Base-by-base conservation (phyloP, 139 green algal genomes). In the Chlamydomonas sp. region DNA sequence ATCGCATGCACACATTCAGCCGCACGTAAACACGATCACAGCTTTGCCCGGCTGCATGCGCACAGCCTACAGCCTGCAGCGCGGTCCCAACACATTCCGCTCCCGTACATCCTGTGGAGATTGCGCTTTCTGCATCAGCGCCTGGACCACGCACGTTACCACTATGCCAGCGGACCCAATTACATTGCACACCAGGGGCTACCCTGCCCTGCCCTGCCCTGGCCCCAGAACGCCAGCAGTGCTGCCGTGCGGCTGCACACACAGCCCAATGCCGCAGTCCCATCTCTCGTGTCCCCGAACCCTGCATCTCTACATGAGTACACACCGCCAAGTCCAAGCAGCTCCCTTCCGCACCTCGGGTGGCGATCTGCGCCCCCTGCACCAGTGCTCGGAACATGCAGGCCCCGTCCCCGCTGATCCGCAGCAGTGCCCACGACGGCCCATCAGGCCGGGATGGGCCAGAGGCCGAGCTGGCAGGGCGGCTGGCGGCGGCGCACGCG, bases 351-450 rank as follows among this genome's bases (percentile, higher is more conserved):
- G 1, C 63, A 75, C 79, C 89, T 62, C 84, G 79, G 12, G 83
- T 84, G 5, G 78, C 73, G 5, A 82, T 20, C 62, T 93, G 90
- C 16, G 83, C 72, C 0, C 90, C 90, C 69, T 93, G 90, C 8
- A 88, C 90, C 12, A 86, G 63, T 0, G 90, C 90, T 61, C 90
- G 83, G 62, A 90, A 92, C 86, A 92, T 90, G 81, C 89, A 92
- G 5, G 80, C 82, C 16, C 89, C 90, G 69, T 93, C 90, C 3
- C 90, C 90, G 1, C 58, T 75, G 58, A 91, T 89, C 4, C 71
- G 83, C 18, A 57, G 59, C 57, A 89, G 2, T 14, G 75, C 18
- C 62, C 89, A 86, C 66, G 8, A 4, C 31, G 31, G 31, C 31
- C 31, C 31, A 49, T 49, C 31, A 49, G 31, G 31, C 31, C 31